phyloP scores from a whole-genome alignment of 1,284 basidiomycete genomes.

The Apiotrichum sp. region DNA sequence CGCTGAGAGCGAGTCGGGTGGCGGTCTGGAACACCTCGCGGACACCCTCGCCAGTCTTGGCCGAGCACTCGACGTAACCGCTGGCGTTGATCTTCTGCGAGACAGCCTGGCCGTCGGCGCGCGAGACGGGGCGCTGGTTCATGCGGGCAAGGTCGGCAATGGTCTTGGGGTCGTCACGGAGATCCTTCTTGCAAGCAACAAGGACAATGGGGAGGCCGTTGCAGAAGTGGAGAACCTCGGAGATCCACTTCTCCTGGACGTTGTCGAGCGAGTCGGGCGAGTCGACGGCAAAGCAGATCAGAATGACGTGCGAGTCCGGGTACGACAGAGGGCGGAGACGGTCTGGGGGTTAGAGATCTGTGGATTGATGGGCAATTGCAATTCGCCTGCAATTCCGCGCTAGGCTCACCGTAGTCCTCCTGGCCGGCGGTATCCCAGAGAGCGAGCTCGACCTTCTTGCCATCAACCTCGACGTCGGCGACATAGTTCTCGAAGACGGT shows the following conservation, averaged over 20 bases:
- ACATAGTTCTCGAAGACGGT: conserved; percentile 85
- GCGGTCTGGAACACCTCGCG: conserved; percentile 88
- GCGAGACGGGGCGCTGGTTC: conserved; percentile 70
- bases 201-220: conserved; percentile 78
- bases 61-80: conserved; percentile 84
- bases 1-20: conserved; percentile 68
- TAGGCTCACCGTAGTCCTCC: conserved; percentile 54
- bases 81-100: conserved; percentile 83
- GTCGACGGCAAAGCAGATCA: conserved; percentile 90
- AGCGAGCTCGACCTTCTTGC: conserved; percentile 85
- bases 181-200: conserved; percentile 88
- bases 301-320: conserved; percentile 86
- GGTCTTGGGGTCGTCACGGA: conserved; percentile 62
- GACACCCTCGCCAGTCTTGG: conserved; percentile 82
- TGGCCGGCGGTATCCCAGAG: conserved; percentile 95
- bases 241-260: conserved; percentile 96
- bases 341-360: conserved; percentile 47
- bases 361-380: conserved; percentile 36
- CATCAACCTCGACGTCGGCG: conserved; percentile 82
- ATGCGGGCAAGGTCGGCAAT: conserved; percentile 75
- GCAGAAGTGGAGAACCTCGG: conserved; percentile 90
- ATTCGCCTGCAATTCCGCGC: neutral
- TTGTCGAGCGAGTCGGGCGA: conserved; percentile 88
- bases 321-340: conserved; percentile 84
- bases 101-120: conserved; percentile 69